These are phyloP conservation scores for Rhodotorula sp. DNA, from an alignment of 1,284 basidiomycete species.

Conservation along the genomic window DNA sequence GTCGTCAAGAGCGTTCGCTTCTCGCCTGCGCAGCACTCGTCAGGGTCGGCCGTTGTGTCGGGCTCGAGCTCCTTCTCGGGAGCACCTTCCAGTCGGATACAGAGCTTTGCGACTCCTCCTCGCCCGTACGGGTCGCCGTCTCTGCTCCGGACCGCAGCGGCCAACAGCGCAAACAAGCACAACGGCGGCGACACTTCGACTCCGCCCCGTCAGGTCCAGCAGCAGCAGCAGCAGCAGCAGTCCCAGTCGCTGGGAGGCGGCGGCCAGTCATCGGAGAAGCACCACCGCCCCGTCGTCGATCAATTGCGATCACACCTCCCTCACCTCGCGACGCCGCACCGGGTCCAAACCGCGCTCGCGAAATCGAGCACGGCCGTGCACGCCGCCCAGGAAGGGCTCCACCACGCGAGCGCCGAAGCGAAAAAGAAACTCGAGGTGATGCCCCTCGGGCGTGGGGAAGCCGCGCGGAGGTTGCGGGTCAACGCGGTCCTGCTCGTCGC, in stretches of 20 bases:
- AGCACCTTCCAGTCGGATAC: constrained; percentile 20
- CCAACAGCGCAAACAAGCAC: constrained; percentile 4
- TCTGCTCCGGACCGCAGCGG: constrained; percentile 12
- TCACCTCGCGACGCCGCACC: constrained; percentile 9
- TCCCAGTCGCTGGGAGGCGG: background rate
- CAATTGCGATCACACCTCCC: background rate
- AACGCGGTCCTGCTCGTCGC: constrained; percentile 33
- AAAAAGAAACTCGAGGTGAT: constrained; percentile 22
- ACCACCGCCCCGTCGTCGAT: background rate
- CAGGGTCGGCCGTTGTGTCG: background rate
- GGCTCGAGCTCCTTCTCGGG: constrained; percentile 10
- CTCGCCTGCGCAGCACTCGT: constrained; percentile 25
- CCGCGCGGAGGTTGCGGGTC: constrained; percentile 29
- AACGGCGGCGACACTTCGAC: constrained; percentile 4
- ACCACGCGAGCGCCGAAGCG: constrained; percentile 10
- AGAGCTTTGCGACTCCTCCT: constrained; percentile 21
- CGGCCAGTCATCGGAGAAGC: background rate
- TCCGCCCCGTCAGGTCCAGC: constrained; percentile 13
- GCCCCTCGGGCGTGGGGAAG: constrained; percentile 32
- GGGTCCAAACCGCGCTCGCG: constrained; percentile 11
- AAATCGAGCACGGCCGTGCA: constrained; percentile 5
- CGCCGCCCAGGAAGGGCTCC: background rate
- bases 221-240: background rate
- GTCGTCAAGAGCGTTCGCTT: constrained; percentile 29
- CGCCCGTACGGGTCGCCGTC: constrained; percentile 16